Evolutionary conservation across 305 asterid genomes (phyloP), one percentile per base, ranked within the genome.

Genomic region (Rubia peregrina): DNA sequence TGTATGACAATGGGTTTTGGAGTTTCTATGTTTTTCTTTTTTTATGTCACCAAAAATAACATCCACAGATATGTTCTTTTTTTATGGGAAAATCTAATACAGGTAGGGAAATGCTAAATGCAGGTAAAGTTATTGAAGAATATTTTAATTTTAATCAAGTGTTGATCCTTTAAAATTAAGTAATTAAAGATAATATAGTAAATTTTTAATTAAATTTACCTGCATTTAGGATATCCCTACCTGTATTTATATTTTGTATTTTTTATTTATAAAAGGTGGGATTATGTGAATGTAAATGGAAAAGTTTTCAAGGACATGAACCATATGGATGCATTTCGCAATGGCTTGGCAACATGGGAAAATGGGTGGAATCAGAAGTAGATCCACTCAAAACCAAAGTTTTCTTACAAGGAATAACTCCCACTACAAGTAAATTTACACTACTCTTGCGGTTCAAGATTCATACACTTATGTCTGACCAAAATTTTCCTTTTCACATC

Each of bases 341-440:
- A n/a, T 63, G 96, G 71, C 16, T 62, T 88, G 8, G 69, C 21
- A 3, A 86, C 95, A 2, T 86, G 96, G 96, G 83, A 24, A 85
- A 77, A 53, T 88, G 96, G 96, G 81, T 85, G 3, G 78, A 83
- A 14, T 40, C 87, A 0, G 59, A 74, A 38, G 69, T 88, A 2
- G 44, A 81, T 74, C 79, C 81, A 26, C 71, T 65, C 0, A 86
- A 83, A 73, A 83, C 84, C 51, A 77, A 74, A 73, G 85, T 90
- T 21, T 90, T 83, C 79, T 85, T 85, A 57, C 91, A 83, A 77
- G 95, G 88, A 44, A 79, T 26, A 84, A 93, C 1, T 40, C 71
- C 1, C 95, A 90, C 75, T 80, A 82, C 80, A 76, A 81, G 93
- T 88, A 85, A 84, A 74, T 48, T 83, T 75, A 11, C 66, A 57